A percentile compares a stretch with the other conserved stretches of the same genome.
Conservation (phyloP, 164 flowering plant genomes). For the Piper betle region DNA sequence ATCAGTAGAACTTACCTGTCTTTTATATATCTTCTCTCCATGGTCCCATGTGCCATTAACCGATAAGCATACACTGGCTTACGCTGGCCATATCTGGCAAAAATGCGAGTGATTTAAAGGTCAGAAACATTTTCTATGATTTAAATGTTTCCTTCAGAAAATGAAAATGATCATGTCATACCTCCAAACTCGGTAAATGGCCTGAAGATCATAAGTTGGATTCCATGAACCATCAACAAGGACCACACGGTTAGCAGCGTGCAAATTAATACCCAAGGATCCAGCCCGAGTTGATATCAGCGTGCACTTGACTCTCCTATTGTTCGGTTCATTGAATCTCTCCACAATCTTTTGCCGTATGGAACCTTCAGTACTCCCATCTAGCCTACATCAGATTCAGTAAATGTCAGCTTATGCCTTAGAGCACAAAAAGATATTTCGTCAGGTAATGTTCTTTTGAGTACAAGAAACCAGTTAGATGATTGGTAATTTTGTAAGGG, state of each 20-base stretch:
- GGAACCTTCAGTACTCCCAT: constrained; percentile 81
- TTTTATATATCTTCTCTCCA: constrained; percentile 96
- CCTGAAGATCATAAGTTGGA: constrained; percentile 97
- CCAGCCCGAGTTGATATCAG: constrained; percentile 97
- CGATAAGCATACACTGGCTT: constrained; percentile 97
- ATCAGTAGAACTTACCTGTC: constrained; percentile 45
- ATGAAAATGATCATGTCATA: constrained; percentile 2
- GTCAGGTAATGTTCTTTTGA: too few species aligned
- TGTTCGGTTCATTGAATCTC: constrained; percentile 63
- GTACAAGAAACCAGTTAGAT: too few species aligned
- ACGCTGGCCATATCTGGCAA: constrained; percentile 74
- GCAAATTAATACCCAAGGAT: constrained; percentile 90
- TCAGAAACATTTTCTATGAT: too few species aligned
- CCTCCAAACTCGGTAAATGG: constrained; percentile 99
- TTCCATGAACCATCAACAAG: constrained; percentile 99
- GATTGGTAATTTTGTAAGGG: too few species aligned
- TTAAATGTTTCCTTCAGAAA: too few species aligned
- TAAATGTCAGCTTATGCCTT: background rate
- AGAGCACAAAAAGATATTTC: background rate
- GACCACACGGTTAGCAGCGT: constrained; percentile 92
- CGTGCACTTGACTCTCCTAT: constrained; percentile 80
- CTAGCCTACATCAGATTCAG: constrained; percentile 40
- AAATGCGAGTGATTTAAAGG: too few species aligned
- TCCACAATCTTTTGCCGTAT: constrained; percentile 90
- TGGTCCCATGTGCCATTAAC: constrained; percentile 91